These are phyloP conservation scores for Holtermannia corniformis DNA, from an alignment of 768 basidiomycete species.

Conservation along the genomic window DNA sequence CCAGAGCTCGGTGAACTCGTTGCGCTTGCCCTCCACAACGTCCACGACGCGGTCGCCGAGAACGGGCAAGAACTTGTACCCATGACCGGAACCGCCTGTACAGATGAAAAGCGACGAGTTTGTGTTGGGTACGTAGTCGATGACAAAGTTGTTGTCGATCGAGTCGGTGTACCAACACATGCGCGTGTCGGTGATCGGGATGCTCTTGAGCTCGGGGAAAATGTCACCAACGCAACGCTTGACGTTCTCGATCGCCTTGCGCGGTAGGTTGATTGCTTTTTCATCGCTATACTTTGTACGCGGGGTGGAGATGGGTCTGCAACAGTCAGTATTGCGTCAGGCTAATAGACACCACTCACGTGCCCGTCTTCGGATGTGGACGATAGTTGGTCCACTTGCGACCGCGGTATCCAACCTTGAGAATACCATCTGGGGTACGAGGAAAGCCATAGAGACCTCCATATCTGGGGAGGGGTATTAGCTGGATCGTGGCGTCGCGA, in stretches of 20 bases:
- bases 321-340: not conserved
- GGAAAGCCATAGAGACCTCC: slow-evolving; percentile 19
- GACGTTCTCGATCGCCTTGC: slow-evolving; percentile 10
- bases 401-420: slow-evolving; percentile 25
- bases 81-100: slow-evolving; percentile 17
- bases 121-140: slow-evolving; percentile 17
- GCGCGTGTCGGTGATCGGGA: slow-evolving; percentile 15
- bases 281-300: slow-evolving; percentile 11
- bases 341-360: slow-evolving; percentile 1
- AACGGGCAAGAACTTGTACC: slow-evolving; percentile 21
- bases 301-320: slow-evolving; percentile 8
- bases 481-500: too few species aligned
- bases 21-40: slow-evolving; percentile 2
- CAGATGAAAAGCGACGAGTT: slow-evolving; percentile 11
- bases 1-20: slow-evolving; percentile 12
- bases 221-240: slow-evolving; percentile 12
- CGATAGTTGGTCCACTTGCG: slow-evolving; percentile 19
- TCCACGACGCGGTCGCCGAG: slow-evolving; percentile 15
- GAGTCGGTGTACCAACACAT: slow-evolving; percentile 27
- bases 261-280: slow-evolving; percentile 12
- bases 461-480: too few species aligned
- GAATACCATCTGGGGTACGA: slow-evolving; percentile 9
- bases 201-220: slow-evolving; percentile 15
- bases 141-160: slow-evolving; percentile 14
- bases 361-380: slow-evolving; percentile 14